These are phyloP conservation scores for Fusarium sp. DNA, from an alignment of 2,329 filamentous ascomycete species.

Conservation along the genomic window DNA sequence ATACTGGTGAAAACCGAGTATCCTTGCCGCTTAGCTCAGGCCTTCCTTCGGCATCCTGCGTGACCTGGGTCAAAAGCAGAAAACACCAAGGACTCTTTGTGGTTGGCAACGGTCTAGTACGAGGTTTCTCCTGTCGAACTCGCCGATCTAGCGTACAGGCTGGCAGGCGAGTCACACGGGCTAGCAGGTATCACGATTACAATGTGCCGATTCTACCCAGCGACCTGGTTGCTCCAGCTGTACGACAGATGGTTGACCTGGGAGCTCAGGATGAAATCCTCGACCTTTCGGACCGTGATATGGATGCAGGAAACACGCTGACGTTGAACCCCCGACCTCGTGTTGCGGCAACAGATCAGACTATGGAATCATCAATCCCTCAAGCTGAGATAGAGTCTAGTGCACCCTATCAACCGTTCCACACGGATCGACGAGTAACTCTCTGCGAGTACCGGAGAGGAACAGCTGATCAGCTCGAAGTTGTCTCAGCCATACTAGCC, in stretches of 20 bases:
- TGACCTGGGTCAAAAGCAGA: constrained; percentile 71
- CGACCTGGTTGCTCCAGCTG: constrained; percentile 63
- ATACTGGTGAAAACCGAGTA: constrained; percentile 79
- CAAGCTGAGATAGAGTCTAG: constrained; percentile 94
- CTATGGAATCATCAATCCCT: constrained; percentile 71
- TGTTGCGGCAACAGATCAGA: constrained; percentile 51
- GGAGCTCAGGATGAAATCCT: constrained; percentile 65
- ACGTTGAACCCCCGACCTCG: constrained; percentile 56
- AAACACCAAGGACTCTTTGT: constrained; percentile 71
- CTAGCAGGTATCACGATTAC: constrained; percentile 71
- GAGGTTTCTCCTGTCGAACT: constrained; percentile 70
- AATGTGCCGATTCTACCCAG: constrained; percentile 71
- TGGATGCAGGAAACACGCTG: constrained; percentile 64
- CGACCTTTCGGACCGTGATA: constrained; percentile 61
- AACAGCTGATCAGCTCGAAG: constrained; percentile 47
- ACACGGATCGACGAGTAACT: constrained; percentile 86
- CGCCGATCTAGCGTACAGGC: constrained; percentile 64
- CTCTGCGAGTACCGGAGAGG: constrained; percentile 70
- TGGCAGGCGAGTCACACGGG: constrained; percentile 62
- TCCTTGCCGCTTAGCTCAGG: constrained; percentile 68
- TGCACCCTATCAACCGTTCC: constrained; percentile 94
- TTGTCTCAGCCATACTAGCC: constrained; percentile 53
- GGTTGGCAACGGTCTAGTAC: constrained; percentile 71
- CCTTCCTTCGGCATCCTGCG: constrained; percentile 66
- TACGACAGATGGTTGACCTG: constrained; percentile 61